Evolutionary conservation across 805 yeast species (phyloP).

Genomic region (Starmerella sirachaensis): DNA sequence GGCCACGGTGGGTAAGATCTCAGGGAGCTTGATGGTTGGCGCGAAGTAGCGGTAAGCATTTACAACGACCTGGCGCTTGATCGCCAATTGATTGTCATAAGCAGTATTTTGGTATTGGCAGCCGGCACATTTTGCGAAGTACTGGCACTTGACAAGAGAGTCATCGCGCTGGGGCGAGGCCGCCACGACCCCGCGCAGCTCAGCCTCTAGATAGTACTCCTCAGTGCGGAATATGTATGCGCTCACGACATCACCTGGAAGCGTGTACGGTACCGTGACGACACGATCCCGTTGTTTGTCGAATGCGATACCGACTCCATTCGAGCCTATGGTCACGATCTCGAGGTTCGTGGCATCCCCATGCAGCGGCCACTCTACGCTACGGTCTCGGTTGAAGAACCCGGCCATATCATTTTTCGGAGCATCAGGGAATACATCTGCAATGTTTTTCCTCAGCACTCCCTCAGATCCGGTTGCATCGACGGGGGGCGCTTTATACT

Average conservation of each 20-base stretch:
- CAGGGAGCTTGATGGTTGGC: conserved; percentile 45
- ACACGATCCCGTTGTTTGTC: conserved; percentile 47
- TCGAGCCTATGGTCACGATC: conserved; percentile 51
- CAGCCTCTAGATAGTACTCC: conserved; percentile 62
- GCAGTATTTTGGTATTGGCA: conserved; percentile 80
- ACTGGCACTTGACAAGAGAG: conserved; percentile 54
- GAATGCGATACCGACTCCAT: conserved; percentile 78
- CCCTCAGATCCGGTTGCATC: conserved; percentile 78
- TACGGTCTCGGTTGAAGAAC: conserved; percentile 41
- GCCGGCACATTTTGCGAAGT: conserved; percentile 89
- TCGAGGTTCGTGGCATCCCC: conserved; percentile 47
- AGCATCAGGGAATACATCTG: conserved; percentile 35
- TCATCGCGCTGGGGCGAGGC: conserved; percentile 42
- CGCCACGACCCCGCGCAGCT: conserved; percentile 43
- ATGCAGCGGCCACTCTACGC: conserved; percentile 37
- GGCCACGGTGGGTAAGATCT: conserved; percentile 48
- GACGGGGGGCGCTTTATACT: conserved; percentile 47
- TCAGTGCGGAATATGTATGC: conserved; percentile 69
- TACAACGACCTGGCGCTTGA: conserved; percentile 61
- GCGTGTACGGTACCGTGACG: conserved; percentile 71
- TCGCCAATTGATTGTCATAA: conserved; percentile 58
- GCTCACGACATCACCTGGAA: conserved; percentile 71
- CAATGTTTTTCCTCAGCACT: conserved; percentile 61
- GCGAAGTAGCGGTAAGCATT: conserved; percentile 70
- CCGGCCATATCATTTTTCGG: conserved; percentile 47